phyloP scores from a whole-genome alignment of 2,329 filamentous ascomycete genomes.

The Trichophyton simii region DNA sequence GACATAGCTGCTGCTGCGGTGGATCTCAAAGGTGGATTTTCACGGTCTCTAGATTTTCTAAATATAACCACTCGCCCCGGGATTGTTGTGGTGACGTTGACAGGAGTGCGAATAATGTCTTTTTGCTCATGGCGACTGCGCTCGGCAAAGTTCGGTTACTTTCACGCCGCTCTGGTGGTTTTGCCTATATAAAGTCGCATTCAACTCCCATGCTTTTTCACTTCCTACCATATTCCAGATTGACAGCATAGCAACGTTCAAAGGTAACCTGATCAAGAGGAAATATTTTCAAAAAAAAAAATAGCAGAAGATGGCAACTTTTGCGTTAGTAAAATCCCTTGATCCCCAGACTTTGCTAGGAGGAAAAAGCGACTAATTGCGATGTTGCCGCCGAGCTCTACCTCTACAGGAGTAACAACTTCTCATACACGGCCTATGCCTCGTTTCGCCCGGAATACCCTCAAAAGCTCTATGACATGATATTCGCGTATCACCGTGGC shows the following conservation, averaged over 20 bases:
- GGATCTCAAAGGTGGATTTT: background rate
- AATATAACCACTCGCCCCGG: background rate
- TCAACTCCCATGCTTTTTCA: background rate
- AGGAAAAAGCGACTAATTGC: background rate
- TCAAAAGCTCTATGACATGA: constrained; percentile 39
- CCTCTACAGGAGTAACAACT: constrained; percentile 1
- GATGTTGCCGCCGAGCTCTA: background rate
- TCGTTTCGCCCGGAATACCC: constrained; percentile 50
- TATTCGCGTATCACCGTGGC: constrained; percentile 43
- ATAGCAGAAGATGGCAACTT: constrained; percentile 3
- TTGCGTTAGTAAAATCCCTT: constrained; percentile 5
- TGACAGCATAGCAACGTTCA: background rate
- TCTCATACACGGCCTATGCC: constrained; percentile 47
- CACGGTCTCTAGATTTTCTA: background rate
- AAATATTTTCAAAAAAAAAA: background rate
- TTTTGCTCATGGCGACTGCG: background rate
- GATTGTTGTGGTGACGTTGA: background rate
- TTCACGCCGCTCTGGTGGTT: background rate
- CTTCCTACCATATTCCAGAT: background rate
- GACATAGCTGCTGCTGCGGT: background rate
- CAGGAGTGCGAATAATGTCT: background rate
- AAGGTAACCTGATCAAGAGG: background rate
- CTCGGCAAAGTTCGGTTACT: background rate
- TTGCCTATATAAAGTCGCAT: background rate
- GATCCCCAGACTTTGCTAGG: background rate